Evolutionary conservation across 129 eudicot genomes (phyloP).

Genomic region (Flaveria robusta): DNA sequence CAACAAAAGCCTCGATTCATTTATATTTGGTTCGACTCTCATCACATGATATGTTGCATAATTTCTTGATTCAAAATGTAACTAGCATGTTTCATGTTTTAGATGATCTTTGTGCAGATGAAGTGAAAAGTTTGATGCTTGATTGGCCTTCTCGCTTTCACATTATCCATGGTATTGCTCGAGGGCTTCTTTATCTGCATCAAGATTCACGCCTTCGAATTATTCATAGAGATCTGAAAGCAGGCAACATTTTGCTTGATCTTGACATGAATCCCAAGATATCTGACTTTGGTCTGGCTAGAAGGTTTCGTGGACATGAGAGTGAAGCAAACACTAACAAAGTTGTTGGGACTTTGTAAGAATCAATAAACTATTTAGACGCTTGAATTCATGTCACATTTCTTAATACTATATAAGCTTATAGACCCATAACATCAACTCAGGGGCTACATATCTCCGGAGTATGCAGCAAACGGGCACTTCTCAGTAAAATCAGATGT

Average conservation of each 20-base stretch:
- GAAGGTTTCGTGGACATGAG: conserved; percentile 37
- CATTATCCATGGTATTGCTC: conserved; percentile 44
- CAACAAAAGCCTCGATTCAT: conserved; percentile 35
- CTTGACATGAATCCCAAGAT: conserved; percentile 41
- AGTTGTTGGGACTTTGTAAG: conserved; percentile 54
- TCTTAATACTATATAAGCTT: not conserved
- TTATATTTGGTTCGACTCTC: conserved; percentile 29
- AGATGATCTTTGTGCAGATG: conserved; percentile 15
- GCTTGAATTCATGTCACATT: not conserved
- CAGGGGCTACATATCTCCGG: conserved; percentile 42
- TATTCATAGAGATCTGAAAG: conserved; percentile 40
- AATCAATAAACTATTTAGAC: not conserved
- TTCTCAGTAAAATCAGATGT: conserved; percentile 39
- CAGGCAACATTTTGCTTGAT: conserved; percentile 45
- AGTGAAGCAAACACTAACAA: conserved; percentile 29
- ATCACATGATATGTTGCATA: not conserved
- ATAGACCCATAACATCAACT: not conserved
- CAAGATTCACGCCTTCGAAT: conserved; percentile 39
- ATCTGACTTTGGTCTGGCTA: conserved; percentile 53
- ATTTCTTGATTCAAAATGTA: not conserved
- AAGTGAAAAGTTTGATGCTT: not conserved
- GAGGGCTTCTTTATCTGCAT: conserved; percentile 48
- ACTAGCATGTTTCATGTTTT: not conserved
- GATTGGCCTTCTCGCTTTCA: conserved; percentile 25
- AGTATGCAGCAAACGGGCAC: conserved; percentile 36